Conservation (phyloP, 768 basidiomycete genomes). For the Candolleomyces efflorescens region DNA sequence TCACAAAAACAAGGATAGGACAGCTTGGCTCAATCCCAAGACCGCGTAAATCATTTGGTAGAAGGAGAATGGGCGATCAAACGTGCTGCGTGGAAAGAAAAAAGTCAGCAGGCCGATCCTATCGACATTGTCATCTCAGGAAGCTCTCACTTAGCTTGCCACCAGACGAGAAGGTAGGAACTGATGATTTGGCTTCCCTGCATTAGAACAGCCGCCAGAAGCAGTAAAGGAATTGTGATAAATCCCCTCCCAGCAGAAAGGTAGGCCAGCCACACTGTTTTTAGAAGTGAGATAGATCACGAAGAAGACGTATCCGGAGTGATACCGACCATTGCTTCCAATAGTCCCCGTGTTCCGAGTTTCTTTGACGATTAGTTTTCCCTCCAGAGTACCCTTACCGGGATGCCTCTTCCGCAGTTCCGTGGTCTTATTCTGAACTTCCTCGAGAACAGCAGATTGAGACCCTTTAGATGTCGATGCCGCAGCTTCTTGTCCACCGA, state of each 20-base stretch:
- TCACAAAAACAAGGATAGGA: slow-evolving; percentile 55
- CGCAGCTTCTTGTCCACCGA: slow-evolving; percentile 47
- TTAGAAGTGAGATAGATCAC: background rate
- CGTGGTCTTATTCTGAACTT: slow-evolving; percentile 1
- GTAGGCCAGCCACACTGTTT: slow-evolving; percentile 59
- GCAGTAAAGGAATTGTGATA: slow-evolving; percentile 46
- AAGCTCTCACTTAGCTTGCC: slow-evolving; percentile 53
- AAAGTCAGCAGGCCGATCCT: background rate
- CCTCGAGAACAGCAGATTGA: background rate
- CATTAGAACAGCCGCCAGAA: slow-evolving; percentile 51
- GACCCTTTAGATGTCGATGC: slow-evolving; percentile 14
- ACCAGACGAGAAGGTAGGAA: slow-evolving; percentile 68
- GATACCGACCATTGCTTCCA: slow-evolving; percentile 37
- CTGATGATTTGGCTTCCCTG: slow-evolving; percentile 59
- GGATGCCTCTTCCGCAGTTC: slow-evolving; percentile 11
- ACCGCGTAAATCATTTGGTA: slow-evolving; percentile 64
- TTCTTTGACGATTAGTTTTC: slow-evolving; percentile 63
- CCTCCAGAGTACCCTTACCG: slow-evolving; percentile 62
- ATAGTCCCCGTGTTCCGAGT: slow-evolving; percentile 62
- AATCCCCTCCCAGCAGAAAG: slow-evolving; percentile 50
- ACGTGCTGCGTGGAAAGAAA: slow-evolving; percentile 29
- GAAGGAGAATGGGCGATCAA: slow-evolving; percentile 46
- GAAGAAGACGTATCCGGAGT: background rate
- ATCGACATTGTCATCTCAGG: background rate
- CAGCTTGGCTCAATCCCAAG: slow-evolving; percentile 52